Conservation (phyloP, 2,329 filamentous ascomycete species). For the Fusarium brevicatenulatum region DNA sequence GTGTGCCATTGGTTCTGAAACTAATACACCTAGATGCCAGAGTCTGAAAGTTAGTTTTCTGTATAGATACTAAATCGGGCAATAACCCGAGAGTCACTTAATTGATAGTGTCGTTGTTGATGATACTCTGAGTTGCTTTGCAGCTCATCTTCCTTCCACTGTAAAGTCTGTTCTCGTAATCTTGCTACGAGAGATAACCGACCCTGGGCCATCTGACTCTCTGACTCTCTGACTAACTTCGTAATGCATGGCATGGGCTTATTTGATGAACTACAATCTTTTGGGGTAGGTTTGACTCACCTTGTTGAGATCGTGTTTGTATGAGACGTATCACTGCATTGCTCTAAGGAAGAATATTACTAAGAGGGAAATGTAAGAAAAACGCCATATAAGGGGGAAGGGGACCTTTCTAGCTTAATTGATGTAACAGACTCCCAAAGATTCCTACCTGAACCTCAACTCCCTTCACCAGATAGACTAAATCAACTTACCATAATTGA, state of each 20-base stretch:
- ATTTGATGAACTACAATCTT: background rate
- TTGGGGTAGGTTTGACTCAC: background rate
- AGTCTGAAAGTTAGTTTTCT: background rate
- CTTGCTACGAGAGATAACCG: background rate
- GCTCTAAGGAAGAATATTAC: background rate
- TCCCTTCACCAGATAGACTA: background rate
- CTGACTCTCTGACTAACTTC: background rate
- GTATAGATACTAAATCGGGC: background rate
- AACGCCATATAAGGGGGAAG: background rate
- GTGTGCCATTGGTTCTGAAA: background rate
- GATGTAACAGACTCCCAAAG: background rate
- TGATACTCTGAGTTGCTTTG: background rate
- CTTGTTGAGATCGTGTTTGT: background rate
- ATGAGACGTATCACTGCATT: background rate
- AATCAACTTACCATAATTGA: background rate
- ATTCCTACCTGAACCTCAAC: background rate
- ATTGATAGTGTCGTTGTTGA: background rate
- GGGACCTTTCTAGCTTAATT: background rate
- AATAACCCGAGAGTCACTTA: background rate
- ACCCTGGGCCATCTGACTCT: background rate
- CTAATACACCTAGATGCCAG: background rate
- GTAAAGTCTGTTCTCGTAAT: background rate
- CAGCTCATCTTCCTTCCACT: constrained; percentile 5
- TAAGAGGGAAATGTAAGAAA: background rate
- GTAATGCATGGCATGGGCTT: background rate